A percentile compares a stretch with the other conserved stretches of the same genome.
Evolutionary conservation across 1,284 basidiomycete genomes (phyloP).

Genomic region (Leccinum angustisporum): DNA sequence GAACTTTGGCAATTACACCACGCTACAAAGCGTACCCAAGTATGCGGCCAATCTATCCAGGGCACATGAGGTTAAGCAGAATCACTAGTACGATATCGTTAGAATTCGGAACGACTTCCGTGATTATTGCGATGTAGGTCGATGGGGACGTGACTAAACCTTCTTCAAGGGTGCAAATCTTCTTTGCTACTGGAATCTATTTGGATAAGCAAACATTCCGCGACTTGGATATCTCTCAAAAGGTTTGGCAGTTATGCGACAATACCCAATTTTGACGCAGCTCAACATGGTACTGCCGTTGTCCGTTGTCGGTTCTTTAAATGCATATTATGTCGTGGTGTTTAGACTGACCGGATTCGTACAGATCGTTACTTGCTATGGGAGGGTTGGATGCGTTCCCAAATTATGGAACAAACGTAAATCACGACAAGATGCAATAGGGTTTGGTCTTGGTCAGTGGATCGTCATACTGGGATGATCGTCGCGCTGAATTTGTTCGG

Average conservation of each 20-base stretch:
- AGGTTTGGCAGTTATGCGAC: constrained; percentile 6
- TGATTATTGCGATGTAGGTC: constrained; percentile 5
- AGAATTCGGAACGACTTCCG: constrained; percentile 5
- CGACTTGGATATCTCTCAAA: not conserved
- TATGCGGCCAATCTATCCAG: not conserved
- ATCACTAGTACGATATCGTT: constrained; percentile 4
- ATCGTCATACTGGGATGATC: not conserved
- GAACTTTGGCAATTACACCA: constrained; percentile 4
- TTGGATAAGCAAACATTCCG: constrained; percentile 4
- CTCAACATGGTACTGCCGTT: constrained; percentile 1
- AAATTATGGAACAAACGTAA: not conserved
- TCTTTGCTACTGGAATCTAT: constrained; percentile 11
- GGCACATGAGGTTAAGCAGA: not conserved
- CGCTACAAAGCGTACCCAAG: not conserved
- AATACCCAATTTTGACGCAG: constrained; percentile 8
- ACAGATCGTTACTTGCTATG: not conserved
- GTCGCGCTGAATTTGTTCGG: not conserved
- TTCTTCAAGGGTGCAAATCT: constrained; percentile 6
- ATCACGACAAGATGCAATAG: constrained; percentile 1
- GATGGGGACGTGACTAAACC: not conserved
- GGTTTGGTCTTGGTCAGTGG: constrained; percentile 9
- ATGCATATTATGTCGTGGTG: not conserved
- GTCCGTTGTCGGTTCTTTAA: not conserved
- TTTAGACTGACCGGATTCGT: not conserved
- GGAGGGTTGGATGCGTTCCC: constrained; percentile 4